A percentile compares a stretch with the other conserved stretches of the same genome.
Conservation (phyloP, 2,329 filamentous ascomycete genomes). For the Karstenula rhodostoma region DNA sequence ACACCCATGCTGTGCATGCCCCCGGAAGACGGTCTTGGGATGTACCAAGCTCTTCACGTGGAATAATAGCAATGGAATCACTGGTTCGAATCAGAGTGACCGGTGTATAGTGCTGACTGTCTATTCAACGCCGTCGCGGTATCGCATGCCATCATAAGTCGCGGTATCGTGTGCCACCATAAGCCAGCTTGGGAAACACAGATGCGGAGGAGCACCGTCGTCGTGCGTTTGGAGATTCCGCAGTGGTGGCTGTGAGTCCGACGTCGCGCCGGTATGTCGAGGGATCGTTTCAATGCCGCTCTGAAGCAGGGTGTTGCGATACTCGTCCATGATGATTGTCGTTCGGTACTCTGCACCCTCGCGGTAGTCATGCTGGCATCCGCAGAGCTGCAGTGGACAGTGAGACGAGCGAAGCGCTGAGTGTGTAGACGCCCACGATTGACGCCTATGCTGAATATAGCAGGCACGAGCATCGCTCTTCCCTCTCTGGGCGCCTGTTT, state of each 20-base stretch:
- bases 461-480: not conserved
- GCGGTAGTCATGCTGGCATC: not conserved
- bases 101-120: conserved; percentile 4
- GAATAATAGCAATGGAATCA: not conserved
- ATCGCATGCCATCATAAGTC: not conserved
- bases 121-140: conserved; percentile 4
- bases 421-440: conserved; percentile 5
- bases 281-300: not conserved
- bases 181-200: not conserved
- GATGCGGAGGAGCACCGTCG: not conserved
- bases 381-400: not conserved
- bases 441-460: not conserved
- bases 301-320: not conserved
- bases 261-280: not conserved
- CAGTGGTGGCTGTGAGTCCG: conserved; percentile 5
- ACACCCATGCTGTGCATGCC: conserved; percentile 11
- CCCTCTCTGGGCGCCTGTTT: conserved; percentile 8
- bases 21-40: not conserved
- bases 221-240: not conserved
- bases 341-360: not conserved
- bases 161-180: not conserved
- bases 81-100: not conserved
- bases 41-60: not conserved
- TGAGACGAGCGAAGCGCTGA: not conserved
- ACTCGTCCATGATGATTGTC: not conserved